Conservation (phyloP, 257 asterid species). For the Solanum okadae region DNA sequence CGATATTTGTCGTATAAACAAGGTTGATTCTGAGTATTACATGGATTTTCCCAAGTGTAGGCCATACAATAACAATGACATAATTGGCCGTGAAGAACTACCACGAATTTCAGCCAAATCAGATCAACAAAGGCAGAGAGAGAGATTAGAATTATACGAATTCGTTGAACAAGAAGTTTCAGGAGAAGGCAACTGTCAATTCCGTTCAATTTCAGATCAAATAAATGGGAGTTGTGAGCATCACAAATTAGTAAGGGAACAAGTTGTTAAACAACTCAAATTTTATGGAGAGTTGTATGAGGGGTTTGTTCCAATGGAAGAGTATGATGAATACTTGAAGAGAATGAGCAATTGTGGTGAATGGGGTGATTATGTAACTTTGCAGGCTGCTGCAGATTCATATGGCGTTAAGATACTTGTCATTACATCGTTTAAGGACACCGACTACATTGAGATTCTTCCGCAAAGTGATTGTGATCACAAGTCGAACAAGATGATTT, state of each 20-base stretch:
- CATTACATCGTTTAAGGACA: conserved; percentile 78
- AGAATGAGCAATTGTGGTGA: conserved; percentile 70
- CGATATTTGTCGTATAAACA: too few relatives aligned
- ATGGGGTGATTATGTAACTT: conserved; percentile 95
- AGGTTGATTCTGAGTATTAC: too few relatives aligned
- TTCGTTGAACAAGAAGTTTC: conserved; percentile 55
- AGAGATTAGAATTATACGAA: conserved; percentile 61
- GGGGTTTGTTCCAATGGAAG: conserved; percentile 81
- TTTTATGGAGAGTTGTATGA: conserved; percentile 51
- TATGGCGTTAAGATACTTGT: conserved; percentile 71
- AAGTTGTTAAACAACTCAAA: conserved; percentile 63
- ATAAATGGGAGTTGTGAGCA: conserved; percentile 67
- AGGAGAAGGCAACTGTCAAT: conserved; percentile 95
- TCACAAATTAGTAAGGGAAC: conserved; percentile 66
- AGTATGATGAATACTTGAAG: conserved; percentile 54
- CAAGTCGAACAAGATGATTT: conserved; percentile 31
- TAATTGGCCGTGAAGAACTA: not conserved
- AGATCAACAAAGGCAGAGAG: not conserved
- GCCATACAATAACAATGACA: too few relatives aligned
- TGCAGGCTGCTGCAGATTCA: conserved; percentile 89
- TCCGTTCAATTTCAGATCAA: conserved; percentile 85
- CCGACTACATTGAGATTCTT: conserved; percentile 81
- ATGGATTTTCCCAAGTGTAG: too few relatives aligned
- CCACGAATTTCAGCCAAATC: not conserved
- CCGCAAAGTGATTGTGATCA: conserved; percentile 34